Percentiles rank a stretch among this genome's conserved stretches.
Conservation (phyloP, 768 basidiomycete genomes). For the Boletellus ananiceps region DNA sequence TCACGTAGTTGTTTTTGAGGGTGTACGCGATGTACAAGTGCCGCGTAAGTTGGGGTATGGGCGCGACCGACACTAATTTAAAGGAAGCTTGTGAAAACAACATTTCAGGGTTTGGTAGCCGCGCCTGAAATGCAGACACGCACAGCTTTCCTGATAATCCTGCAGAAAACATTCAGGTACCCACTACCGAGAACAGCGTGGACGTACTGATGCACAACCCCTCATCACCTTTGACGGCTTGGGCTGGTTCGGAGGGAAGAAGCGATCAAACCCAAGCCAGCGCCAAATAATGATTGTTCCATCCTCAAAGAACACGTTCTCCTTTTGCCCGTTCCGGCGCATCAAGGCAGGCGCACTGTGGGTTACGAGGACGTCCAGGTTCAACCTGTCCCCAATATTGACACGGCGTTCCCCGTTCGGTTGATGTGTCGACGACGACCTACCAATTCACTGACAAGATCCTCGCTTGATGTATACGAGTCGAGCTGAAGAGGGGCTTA, state of each 20-base stretch:
- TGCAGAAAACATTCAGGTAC: slow-evolving; percentile 24
- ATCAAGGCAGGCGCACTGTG: slow-evolving; percentile 53
- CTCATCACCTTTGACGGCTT: slow-evolving; percentile 39
- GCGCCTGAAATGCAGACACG: not conserved
- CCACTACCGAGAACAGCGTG: not conserved
- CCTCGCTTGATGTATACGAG: slow-evolving; percentile 59
- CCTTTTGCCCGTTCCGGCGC: slow-evolving; percentile 24
- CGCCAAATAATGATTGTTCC: slow-evolving; percentile 60
- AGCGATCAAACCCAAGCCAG: slow-evolving; percentile 64
- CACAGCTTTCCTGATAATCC: slow-evolving; percentile 81
- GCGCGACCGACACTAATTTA: slow-evolving; percentile 50
- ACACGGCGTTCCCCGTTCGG: not conserved
- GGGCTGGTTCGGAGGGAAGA: slow-evolving; percentile 47
- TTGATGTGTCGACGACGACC: not conserved
- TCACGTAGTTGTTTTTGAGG: slow-evolving; percentile 47
- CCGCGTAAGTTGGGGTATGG: slow-evolving; percentile 37
- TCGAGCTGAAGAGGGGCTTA: slow-evolving; percentile 71
- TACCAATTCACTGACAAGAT: slow-evolving; percentile 65
- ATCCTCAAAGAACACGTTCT: slow-evolving; percentile 33
- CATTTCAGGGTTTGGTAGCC: slow-evolving; percentile 1
- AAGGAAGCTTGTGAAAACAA: slow-evolving; percentile 50
- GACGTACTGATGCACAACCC: slow-evolving; percentile 57
- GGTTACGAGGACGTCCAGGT: slow-evolving; percentile 48
- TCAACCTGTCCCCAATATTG: slow-evolving; percentile 41
- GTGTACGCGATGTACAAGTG: slow-evolving; percentile 43